phyloP scores from a whole-genome alignment of 768 basidiomycete species.

The Baorangia bicolor region DNA sequence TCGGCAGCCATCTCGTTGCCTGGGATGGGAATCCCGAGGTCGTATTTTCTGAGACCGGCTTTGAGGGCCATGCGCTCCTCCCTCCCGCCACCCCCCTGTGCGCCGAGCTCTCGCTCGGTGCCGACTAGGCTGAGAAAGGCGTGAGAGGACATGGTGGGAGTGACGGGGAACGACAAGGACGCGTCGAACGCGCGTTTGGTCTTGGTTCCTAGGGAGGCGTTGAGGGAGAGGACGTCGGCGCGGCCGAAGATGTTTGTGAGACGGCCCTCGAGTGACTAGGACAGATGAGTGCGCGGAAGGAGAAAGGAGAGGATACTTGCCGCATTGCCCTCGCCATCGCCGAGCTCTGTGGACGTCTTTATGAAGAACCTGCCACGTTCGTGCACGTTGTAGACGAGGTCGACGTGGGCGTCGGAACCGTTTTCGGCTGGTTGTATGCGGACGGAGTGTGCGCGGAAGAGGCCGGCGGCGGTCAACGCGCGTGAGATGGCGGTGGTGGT shows the following conservation, averaged over 20 bases:
- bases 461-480: slow-evolving; percentile 67
- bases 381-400: slow-evolving; percentile 73
- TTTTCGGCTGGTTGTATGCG: slow-evolving; percentile 58
- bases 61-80: slow-evolving; percentile 55
- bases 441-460: slow-evolving; percentile 70
- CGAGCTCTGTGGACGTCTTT: slow-evolving; percentile 86
- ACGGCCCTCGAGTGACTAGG: slow-evolving; percentile 73
- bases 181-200: slow-evolving; percentile 83
- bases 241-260: slow-evolving; percentile 90
- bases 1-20: slow-evolving; percentile 85
- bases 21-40: slow-evolving; percentile 11
- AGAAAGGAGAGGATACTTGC: slow-evolving; percentile 46
- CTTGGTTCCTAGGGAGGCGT: slow-evolving; percentile 81
- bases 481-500: slow-evolving; percentile 66
- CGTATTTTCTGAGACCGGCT: slow-evolving; percentile 51
- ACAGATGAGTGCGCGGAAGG: not conserved
- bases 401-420: slow-evolving; percentile 62
- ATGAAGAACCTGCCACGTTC: slow-evolving; percentile 77
- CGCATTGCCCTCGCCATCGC: slow-evolving; percentile 91
- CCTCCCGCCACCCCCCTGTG: slow-evolving; percentile 24
- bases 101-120: slow-evolving; percentile 69
- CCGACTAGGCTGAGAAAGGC: slow-evolving; percentile 74
- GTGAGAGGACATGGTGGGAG: slow-evolving; percentile 57
- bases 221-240: slow-evolving; percentile 84
- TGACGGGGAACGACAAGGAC: slow-evolving; percentile 60